Evolutionary conservation across 108 stramenopile species (phyloP).

Genomic region (Phaeodactylum tricornutum): DNA sequence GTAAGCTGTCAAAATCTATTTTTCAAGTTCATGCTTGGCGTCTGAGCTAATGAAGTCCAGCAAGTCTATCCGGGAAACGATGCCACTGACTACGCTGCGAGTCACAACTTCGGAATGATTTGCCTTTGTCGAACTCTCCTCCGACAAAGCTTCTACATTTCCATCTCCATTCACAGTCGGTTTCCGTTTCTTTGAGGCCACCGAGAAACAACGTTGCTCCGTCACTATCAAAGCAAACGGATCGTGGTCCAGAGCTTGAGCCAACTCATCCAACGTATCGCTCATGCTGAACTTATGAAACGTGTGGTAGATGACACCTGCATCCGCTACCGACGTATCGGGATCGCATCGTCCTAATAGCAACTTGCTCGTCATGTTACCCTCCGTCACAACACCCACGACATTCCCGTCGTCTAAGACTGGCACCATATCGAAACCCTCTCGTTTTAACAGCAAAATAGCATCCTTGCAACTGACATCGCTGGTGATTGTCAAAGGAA

Average conservation of each 20-base stretch:
- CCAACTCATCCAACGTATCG: conserved; percentile 68
- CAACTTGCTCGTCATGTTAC: conserved; percentile 76
- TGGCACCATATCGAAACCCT: conserved; percentile 93
- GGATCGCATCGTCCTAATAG: conserved; percentile 56
- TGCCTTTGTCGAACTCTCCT: conserved; percentile 7
- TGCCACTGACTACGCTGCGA: conserved; percentile 60
- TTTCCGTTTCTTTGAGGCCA: conserved; percentile 19
- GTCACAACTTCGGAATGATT: conserved; percentile 25
- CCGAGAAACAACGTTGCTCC: conserved; percentile 72
- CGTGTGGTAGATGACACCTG: conserved; percentile 78
- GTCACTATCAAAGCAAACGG: conserved; percentile 84
- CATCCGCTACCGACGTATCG: conserved; percentile 62
- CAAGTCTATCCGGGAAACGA: conserved; percentile 68
- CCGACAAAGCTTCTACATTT: conserved; percentile 8
- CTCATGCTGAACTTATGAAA: conserved; percentile 73
- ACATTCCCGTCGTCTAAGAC: conserved; percentile 72
- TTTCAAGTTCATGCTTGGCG: too few species aligned
- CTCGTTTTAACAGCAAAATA: conserved; percentile 65
- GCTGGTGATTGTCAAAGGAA: conserved; percentile 81
- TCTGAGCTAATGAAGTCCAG: conserved; percentile 34
- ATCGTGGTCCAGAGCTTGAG: conserved; percentile 79
- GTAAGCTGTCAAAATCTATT: too few species aligned
- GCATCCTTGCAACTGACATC: conserved; percentile 82
- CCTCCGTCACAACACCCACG: conserved; percentile 90
- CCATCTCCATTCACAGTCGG: conserved; percentile 6